Base-by-base conservation (phyloP, 2,329 filamentous ascomycete species). In the Fusarium bulbicola region DNA sequence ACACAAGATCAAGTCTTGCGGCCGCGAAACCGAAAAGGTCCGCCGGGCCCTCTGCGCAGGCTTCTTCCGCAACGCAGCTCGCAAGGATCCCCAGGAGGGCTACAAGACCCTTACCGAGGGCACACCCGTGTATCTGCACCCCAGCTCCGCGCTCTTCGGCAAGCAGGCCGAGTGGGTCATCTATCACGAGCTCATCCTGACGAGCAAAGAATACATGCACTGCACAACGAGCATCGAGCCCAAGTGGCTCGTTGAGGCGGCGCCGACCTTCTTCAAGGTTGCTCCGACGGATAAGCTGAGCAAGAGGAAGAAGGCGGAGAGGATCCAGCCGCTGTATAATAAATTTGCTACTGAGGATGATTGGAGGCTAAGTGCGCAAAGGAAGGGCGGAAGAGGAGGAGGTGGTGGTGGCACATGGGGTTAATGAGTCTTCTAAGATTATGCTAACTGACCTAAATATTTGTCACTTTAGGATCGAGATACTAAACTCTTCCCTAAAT, bases 231-330 rank as follows among this genome's bases (percentile, higher is more conserved):
- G 90, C 8, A 98, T 99, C 78, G 96, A 99, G 83, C 95, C 96
- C 14, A 97, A 97, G 79, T 92, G 91, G 91, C 88, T 99, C 28
- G 95, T 98, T 2, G 95, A 98, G 78, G 95, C 95, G 18, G 96
- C 97, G n/a, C 96, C 97, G 15, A 98, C 95, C 0, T 99, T 98
- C 86, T 99, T 98, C 90, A 97, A 97, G 88, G 94, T 98, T 9
- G 95, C 96, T 24, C 91, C 93, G 1, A 95, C 92, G 40, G 94
- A 98, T 80, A 87, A 90, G 63, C 83, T 99, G 78, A 95, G 92
- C 73, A 98, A 97, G 88, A 86, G 96, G 79, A 96, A 97, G 89
- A 92, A 94, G 86, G 94, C 94, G 0, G 96, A 99, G 87, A 88
- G 95, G 63, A 98, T 99, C 62, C 94, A 97, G 85, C 96, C 96